These are phyloP conservation scores for Hyaloscypha variabilis DNA, from an alignment of 495 filamentous ascomycete genomes.

Conservation along the genomic window DNA sequence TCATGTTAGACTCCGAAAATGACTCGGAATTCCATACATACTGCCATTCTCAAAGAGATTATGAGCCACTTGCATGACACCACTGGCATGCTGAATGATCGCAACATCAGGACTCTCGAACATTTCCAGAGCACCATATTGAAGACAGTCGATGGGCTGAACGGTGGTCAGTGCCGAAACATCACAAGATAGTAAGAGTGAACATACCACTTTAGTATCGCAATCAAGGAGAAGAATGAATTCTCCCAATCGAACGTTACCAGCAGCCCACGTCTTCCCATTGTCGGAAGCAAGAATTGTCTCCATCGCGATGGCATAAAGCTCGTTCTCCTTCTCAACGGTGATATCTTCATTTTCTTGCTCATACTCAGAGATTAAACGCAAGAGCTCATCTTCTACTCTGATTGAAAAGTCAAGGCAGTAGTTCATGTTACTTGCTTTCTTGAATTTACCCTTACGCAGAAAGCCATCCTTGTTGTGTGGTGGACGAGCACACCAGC, in stretches of 20 bases:
- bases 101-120: slow-evolving; percentile 69
- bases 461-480: slow-evolving; percentile 51
- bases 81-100: slow-evolving; percentile 67
- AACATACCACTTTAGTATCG: neutral
- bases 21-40: neutral
- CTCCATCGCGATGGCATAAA: slow-evolving; percentile 51
- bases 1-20: neutral
- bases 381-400: slow-evolving; percentile 58
- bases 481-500: slow-evolving; percentile 59
- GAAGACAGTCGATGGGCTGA: slow-evolving; percentile 57
- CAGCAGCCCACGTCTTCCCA: slow-evolving; percentile 67
- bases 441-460: slow-evolving; percentile 70
- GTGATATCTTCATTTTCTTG: slow-evolving; percentile 41
- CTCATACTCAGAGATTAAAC: slow-evolving; percentile 29
- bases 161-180: neutral
- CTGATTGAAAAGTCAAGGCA: slow-evolving; percentile 57
- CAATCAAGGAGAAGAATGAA: slow-evolving; percentile 54
- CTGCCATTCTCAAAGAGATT: slow-evolving; percentile 61
- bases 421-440: slow-evolving; percentile 75
- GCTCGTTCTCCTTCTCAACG: slow-evolving; percentile 51
- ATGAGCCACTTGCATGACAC: slow-evolving; percentile 68
- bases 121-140: slow-evolving; percentile 71
- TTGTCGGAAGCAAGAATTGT: slow-evolving; percentile 58
- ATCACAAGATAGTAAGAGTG: slow-evolving; percentile 2
- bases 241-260: slow-evolving; percentile 71